Evolutionary conservation across 768 basidiomycete genomes (phyloP).

Genomic region (Hygrocybe coccinea): DNA sequence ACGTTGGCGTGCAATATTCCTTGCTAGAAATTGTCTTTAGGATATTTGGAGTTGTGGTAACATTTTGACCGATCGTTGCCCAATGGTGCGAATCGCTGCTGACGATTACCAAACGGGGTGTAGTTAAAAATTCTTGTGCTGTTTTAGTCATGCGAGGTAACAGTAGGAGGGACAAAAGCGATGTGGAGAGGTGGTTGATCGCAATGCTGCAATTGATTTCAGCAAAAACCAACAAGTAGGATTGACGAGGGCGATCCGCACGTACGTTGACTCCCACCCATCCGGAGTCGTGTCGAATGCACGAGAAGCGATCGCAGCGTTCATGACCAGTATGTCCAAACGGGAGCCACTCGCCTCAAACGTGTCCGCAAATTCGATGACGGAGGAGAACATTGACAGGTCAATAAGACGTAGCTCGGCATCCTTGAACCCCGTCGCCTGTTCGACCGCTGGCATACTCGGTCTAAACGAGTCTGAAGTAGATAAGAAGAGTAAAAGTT

Average conservation of each 20-base stretch:
- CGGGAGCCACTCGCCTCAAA: slow-evolving; percentile 30
- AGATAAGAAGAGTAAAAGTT: neutral
- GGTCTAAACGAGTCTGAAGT: neutral
- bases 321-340: slow-evolving; percentile 44
- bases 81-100: slow-evolving; percentile 40
- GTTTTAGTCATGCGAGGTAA: slow-evolving; percentile 41
- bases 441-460: slow-evolving; percentile 20
- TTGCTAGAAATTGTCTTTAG: slow-evolving; percentile 29
- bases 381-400: slow-evolving; percentile 37
- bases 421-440: slow-evolving; percentile 30
- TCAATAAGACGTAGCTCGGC: slow-evolving; percentile 41
- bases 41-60: slow-evolving; percentile 26
- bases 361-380: slow-evolving; percentile 35
- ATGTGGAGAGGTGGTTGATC: slow-evolving; percentile 41
- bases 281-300: slow-evolving; percentile 29
- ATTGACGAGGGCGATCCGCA: neutral
- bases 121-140: slow-evolving; percentile 25
- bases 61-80: slow-evolving; percentile 20
- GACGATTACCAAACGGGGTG: slow-evolving; percentile 39
- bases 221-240: neutral
- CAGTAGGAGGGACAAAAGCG: slow-evolving; percentile 38
- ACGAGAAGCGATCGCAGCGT: slow-evolving; percentile 28
- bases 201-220: slow-evolving; percentile 35
- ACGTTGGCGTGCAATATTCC: slow-evolving; percentile 19
- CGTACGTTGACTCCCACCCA: slow-evolving; percentile 46